A percentile compares a stretch with the other conserved stretches of the same genome.
Conservation (phyloP, 176 grass and related monocot species). For the Cenchrus purpureus region DNA sequence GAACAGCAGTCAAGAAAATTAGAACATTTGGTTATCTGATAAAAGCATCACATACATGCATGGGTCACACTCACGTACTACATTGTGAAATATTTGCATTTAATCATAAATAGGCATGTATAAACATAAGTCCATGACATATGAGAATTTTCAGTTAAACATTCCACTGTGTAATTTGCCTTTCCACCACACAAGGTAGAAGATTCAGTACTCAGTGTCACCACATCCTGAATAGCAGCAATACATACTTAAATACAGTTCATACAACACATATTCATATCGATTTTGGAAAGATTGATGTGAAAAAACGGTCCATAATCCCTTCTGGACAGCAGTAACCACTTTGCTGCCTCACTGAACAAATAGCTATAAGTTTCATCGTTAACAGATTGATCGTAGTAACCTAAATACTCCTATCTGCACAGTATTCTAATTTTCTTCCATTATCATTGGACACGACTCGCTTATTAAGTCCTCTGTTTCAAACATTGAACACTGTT, state of each 20-base stretch:
- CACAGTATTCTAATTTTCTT: not conserved
- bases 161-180: not conserved
- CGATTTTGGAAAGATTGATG: not conserved
- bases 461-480: not conserved
- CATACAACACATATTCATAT: not conserved
- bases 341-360: not conserved
- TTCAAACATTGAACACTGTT: not conserved
- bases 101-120: not conserved
- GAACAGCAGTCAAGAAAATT: not conserved
- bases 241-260: not conserved
- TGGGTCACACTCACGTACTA: not conserved
- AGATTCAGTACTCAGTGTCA: not conserved
- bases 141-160: not conserved
- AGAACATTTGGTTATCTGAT: not conserved
- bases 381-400: not conserved
- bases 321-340: not conserved
- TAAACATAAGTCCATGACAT: not conserved
- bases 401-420: not conserved
- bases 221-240: not conserved
- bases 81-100: not conserved
- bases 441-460: not conserved
- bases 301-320: not conserved
- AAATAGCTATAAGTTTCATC: not conserved
- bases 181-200: not conserved
- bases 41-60: not conserved